Conservation (phyloP, 257 asterid species). For the Solanum ahanhuiri region DNA sequence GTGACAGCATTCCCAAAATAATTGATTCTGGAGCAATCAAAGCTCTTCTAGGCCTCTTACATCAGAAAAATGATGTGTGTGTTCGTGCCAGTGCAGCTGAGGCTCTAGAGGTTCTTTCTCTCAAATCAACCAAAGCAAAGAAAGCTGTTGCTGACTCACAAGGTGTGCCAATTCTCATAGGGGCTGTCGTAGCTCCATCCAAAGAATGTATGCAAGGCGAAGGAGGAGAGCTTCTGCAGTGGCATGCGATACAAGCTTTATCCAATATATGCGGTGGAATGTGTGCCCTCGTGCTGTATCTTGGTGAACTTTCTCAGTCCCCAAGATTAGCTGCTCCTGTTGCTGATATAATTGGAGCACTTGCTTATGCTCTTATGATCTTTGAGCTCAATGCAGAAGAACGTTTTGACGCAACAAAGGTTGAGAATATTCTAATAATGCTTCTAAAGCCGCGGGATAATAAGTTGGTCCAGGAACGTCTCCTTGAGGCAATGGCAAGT, state of each 20-base stretch:
- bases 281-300: constrained; percentile 49
- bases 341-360: constrained; percentile 83
- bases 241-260: constrained; percentile 54
- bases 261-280: constrained; percentile 71
- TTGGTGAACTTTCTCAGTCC: constrained; percentile 78
- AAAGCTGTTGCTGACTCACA: constrained; percentile 45
- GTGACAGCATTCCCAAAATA: constrained; percentile 54
- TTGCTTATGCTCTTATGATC: constrained; percentile 69
- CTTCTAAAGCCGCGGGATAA: constrained; percentile 85
- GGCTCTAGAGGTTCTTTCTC: constrained; percentile 69
- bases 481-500: constrained; percentile 81
- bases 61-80: constrained; percentile 47
- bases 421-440: constrained; percentile 48
- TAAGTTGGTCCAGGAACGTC: constrained; percentile 70
- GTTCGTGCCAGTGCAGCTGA: constrained; percentile 87
- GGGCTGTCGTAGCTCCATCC: constrained; percentile 75
- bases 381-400: constrained; percentile 43
- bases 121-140: constrained; percentile 52
- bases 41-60: constrained; percentile 49
- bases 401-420: constrained; percentile 32
- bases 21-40: constrained; percentile 62
- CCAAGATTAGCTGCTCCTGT: constrained; percentile 83
- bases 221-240: constrained; percentile 63
- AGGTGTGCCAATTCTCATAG: constrained; percentile 63
- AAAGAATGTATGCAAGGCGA: constrained; percentile 77